Evolutionary conservation across 2,329 filamentous ascomycete genomes (phyloP).

Genomic region (Arthrobotrys musiformis): DNA sequence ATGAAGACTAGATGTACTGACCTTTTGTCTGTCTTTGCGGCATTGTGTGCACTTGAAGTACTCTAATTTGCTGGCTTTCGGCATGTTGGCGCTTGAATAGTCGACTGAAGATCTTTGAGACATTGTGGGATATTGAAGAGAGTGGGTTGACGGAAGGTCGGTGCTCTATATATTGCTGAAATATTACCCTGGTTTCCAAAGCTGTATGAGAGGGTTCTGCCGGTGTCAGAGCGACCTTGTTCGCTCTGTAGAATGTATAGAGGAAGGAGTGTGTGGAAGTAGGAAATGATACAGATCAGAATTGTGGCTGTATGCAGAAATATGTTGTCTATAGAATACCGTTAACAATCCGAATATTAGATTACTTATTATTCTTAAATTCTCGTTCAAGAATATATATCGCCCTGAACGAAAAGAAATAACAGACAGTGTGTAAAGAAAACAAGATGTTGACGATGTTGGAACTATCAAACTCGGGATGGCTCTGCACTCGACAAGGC

Average conservation of each 20-base stretch:
- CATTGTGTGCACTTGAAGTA: slow-evolving; percentile 54
- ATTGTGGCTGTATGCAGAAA: slow-evolving; percentile 7
- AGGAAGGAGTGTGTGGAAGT: neutral
- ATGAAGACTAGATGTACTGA: neutral
- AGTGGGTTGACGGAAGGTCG: slow-evolving; percentile 8
- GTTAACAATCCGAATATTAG: slow-evolving; percentile 7
- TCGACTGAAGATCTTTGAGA: slow-evolving; percentile 31
- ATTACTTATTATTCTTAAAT: slow-evolving; percentile 23
- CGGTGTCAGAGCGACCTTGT: slow-evolving; percentile 16
- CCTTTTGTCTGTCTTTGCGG: slow-evolving; percentile 54
- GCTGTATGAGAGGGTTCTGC: slow-evolving; percentile 24
- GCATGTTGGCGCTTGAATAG: slow-evolving; percentile 40
- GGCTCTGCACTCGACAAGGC: slow-evolving; percentile 7
- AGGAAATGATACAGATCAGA: neutral
- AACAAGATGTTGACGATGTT: slow-evolving; percentile 36
- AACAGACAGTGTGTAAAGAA: neutral
- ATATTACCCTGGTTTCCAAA: neutral
- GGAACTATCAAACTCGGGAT: slow-evolving; percentile 18
- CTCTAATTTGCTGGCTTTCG: slow-evolving; percentile 53
- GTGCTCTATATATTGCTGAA: slow-evolving; percentile 15
- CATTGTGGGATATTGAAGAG: slow-evolving; percentile 24
- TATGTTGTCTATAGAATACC: slow-evolving; percentile 3
- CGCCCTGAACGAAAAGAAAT: slow-evolving; percentile 5
- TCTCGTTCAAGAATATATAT: slow-evolving; percentile 1
- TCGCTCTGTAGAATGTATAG: slow-evolving; percentile 22